These are phyloP conservation scores for Tetracladium marchalianum DNA, from an alignment of 495 filamentous ascomycete genomes.

Conservation along the genomic window DNA sequence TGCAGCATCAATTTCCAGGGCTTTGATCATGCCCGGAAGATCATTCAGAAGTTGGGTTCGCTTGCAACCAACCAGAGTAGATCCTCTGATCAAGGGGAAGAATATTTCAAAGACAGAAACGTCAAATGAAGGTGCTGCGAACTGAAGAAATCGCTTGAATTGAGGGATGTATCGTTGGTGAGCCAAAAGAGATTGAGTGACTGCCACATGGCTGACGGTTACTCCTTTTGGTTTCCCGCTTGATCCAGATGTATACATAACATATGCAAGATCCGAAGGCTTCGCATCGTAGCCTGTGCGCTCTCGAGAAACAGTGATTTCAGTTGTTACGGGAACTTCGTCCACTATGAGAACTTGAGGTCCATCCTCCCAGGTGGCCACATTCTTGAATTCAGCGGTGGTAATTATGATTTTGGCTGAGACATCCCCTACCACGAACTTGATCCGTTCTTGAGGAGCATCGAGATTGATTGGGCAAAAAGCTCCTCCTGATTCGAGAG, in stretches of 20 bases:
- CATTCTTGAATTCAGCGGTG: slow-evolving; percentile 23
- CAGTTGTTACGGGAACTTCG: slow-evolving; percentile 11
- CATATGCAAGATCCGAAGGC: slow-evolving; percentile 55
- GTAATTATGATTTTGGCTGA: slow-evolving; percentile 46
- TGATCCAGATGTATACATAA: slow-evolving; percentile 87
- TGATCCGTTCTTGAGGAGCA: slow-evolving; percentile 58
- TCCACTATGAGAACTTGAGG: slow-evolving; percentile 21
- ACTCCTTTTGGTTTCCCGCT: slow-evolving; percentile 89
- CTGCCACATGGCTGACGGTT: slow-evolving; percentile 63
- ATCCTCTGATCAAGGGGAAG: slow-evolving; percentile 63
- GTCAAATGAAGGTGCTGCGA: slow-evolving; percentile 80
- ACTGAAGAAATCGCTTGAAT: slow-evolving; percentile 74
- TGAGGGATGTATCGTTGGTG: slow-evolving; percentile 63
- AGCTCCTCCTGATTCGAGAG: slow-evolving; percentile 66
- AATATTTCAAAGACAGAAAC: slow-evolving; percentile 87
- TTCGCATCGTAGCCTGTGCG: not conserved
- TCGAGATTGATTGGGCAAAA: slow-evolving; percentile 73
- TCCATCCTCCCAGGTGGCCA: slow-evolving; percentile 23
- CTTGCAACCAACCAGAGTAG: slow-evolving; percentile 58
- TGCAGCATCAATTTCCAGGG: slow-evolving; percentile 62
- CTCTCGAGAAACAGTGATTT: not conserved
- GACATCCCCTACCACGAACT: slow-evolving; percentile 65
- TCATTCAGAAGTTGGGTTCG: slow-evolving; percentile 58
- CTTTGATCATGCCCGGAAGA: slow-evolving; percentile 50
- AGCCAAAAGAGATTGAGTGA: slow-evolving; percentile 63